Evolutionary conservation across 139 green algal species (phyloP).

Genomic region (Micromonas pusilla): DNA sequence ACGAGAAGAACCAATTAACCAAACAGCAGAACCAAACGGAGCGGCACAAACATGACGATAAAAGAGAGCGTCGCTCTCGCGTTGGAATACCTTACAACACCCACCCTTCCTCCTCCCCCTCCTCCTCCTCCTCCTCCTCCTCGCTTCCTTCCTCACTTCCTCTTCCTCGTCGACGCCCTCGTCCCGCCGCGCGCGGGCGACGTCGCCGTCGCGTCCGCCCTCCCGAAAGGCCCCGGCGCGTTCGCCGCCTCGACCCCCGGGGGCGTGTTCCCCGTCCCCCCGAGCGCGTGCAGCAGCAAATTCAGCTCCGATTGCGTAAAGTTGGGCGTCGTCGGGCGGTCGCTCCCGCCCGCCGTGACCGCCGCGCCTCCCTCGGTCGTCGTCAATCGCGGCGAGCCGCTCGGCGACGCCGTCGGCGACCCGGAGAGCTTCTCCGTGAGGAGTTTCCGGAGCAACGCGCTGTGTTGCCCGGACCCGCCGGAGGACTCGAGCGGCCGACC

Average conservation of each 20-base stretch:
- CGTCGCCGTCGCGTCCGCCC: too few relatives aligned
- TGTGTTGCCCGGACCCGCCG: not conserved
- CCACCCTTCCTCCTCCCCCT: not conserved
- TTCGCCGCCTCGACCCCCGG: too few relatives aligned
- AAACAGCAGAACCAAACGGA: not conserved
- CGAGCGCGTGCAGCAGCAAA: constrained; percentile 11
- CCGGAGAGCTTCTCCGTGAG: not conserved
- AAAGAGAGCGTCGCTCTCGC: not conserved
- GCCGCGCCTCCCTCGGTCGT: not conserved
- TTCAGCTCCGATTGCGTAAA: constrained; percentile 13
- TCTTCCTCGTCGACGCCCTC: too few relatives aligned
- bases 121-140: not conserved
- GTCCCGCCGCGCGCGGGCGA: too few relatives aligned
- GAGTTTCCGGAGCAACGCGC: not conserved
- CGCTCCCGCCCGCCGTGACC: too few relatives aligned
- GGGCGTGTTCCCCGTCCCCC: not conserved
- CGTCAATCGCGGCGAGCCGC: not conserved
- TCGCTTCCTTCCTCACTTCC: too few relatives aligned
- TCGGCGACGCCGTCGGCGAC: not conserved
- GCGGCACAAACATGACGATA: not conserved
- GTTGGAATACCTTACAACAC: not conserved
- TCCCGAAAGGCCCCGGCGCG: not conserved
- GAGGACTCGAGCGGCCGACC: too few relatives aligned
- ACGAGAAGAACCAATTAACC: too few relatives aligned
- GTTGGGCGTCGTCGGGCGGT: not conserved